phyloP scores from a whole-genome alignment of 495 filamentous ascomycete genomes.

The Aspergillus olivimuriae region DNA sequence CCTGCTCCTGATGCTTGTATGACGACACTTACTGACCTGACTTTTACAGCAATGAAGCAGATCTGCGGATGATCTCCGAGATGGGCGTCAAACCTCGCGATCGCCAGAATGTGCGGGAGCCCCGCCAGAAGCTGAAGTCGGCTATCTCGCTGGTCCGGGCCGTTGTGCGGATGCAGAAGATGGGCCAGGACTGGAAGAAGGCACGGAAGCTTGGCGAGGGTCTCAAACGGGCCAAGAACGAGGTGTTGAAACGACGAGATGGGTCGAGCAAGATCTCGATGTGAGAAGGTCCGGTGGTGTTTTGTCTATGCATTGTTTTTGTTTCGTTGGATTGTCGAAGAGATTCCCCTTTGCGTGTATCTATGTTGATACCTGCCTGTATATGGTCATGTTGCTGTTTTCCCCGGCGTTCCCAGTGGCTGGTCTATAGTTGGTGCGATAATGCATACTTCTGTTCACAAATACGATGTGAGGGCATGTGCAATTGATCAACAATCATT shows the following conservation, averaged over 20 bases:
- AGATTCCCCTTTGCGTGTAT: slow-evolving; percentile 9
- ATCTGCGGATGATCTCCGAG: slow-evolving; percentile 73
- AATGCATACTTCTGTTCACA: no score
- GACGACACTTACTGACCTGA: slow-evolving; percentile 15
- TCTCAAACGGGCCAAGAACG: slow-evolving; percentile 39
- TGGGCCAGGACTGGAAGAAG: slow-evolving; percentile 46
- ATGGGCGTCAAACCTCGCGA: slow-evolving; percentile 59
- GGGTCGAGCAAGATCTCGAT: slow-evolving; percentile 20
- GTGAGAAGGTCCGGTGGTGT: background rate
- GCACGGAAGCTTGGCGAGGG: slow-evolving; percentile 41
- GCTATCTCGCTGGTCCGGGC: slow-evolving; percentile 50
- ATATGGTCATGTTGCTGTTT: no score
- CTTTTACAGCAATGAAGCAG: slow-evolving; percentile 73
- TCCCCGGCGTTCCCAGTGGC: no score
- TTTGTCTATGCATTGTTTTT: background rate
- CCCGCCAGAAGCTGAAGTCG: slow-evolving; percentile 41
- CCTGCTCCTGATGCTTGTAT: slow-evolving; percentile 9
- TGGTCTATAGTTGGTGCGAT: no score
- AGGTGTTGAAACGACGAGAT: slow-evolving; percentile 37
- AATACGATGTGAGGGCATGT: no score
- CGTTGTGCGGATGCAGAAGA: slow-evolving; percentile 45
- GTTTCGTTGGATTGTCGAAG: slow-evolving; percentile 1
- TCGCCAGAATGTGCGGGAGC: slow-evolving; percentile 20
- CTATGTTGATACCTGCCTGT: no score
- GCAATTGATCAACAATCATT: no score